A percentile compares a stretch with the other conserved stretches of the same genome.
Evolutionary conservation across 1,284 basidiomycete genomes (phyloP).

Genomic region (Trichosporon sp.): DNA sequence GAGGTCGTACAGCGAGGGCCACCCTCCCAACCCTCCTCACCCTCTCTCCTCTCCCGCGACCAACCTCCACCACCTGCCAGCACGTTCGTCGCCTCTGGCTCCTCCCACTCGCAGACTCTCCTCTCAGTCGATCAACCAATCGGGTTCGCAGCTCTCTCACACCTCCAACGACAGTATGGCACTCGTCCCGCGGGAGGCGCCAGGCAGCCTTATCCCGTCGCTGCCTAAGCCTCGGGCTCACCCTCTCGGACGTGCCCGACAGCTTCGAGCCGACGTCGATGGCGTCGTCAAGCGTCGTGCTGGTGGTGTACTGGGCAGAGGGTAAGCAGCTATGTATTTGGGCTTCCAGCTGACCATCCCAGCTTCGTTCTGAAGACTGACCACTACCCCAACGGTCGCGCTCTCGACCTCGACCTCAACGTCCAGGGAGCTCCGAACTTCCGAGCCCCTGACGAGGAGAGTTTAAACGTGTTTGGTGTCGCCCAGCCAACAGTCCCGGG

Average conservation of each 20-base stretch:
- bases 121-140: neutral
- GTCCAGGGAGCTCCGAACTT: constrained; percentile 93
- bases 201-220: neutral
- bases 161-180: neutral
- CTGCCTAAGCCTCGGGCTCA: neutral
- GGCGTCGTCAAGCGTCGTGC: constrained; percentile 76
- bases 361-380: constrained; percentile 85
- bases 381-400: constrained; percentile 78
- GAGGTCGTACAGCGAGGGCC: neutral
- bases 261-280: constrained; percentile 37
- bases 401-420: constrained; percentile 83
- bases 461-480: constrained; percentile 83
- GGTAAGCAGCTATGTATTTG: constrained; percentile 29
- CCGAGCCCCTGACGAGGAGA: constrained; percentile 67
- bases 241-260: constrained; percentile 34
- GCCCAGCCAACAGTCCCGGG: constrained; percentile 95
- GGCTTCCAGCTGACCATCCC: neutral
- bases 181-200: neutral
- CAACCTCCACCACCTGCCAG: constrained; percentile 10
- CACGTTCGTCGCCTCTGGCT: constrained; percentile 13
- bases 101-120: neutral
- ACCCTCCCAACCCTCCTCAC: neutral
- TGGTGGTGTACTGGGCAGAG: constrained; percentile 82
- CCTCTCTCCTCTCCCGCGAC: neutral
- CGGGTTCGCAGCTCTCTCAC: neutral